Evolutionary conservation across 1,284 basidiomycete species (phyloP), one percentile per base, ranked within the genome.

Genomic region (Mycosarcoma mackinlayi): DNA sequence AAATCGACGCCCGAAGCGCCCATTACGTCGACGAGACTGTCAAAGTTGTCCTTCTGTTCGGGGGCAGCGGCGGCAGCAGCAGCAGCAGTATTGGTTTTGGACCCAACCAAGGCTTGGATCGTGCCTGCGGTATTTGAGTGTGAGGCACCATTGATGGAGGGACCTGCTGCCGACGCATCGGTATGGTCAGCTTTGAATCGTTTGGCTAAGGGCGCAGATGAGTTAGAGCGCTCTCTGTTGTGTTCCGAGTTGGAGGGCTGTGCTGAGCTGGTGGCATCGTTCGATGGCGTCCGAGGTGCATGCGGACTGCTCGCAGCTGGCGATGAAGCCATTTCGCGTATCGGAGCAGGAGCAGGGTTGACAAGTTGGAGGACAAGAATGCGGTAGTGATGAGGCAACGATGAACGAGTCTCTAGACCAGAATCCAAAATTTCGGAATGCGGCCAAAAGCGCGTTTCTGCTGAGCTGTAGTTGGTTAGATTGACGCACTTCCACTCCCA

Each of bases 11-110:
- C 79, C 3, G 78, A 73, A 14, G 65, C 63, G 6, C 77, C 75
- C 69, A 81, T 73, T 24, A 79, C 75, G 55, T 81, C 79, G 23
- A 76, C 71, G 4, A 80, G 51, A 33, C 73, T 71, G 48, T 80
- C 79, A 28, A 76, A 63, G 47, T 72, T 67, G 48, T 72, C 64
- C 16, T 52, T 70, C 14, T 70, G 67, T 16, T 65, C 67, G 2
- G 61, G 48, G 13, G 48, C 39, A 0, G 33, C 47, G 33, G 48
- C 31, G 19, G 57, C 47, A n/a, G 51, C 38, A n/a, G 35, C 35
- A n/a, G 28, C 38, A 24, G 45, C 21, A 14, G 45, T 25, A 3
- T 31, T 27, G 14, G 14, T 16, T 24, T 37, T 53, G 40, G 45
- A 27, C 16, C 42, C 33, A n/a, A 35, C 24, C 18, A 40, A 24